Evolutionary conservation across 2,329 filamentous ascomycete genomes (phyloP), one percentile per base, ranked within the genome.

Genomic region (Sclerotinia sclerotiorum): DNA sequence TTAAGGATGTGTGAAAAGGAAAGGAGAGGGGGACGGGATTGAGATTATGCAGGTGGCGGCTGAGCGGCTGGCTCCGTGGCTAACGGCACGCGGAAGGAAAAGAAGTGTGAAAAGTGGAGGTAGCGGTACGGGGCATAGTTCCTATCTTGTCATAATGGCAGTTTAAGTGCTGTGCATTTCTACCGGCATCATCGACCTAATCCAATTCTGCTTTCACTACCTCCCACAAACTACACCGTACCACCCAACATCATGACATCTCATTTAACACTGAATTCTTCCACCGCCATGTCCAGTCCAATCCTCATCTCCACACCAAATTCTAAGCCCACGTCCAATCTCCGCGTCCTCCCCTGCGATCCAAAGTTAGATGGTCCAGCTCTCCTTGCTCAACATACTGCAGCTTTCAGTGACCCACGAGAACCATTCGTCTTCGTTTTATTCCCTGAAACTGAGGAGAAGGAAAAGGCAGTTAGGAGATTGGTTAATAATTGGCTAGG

Each of bases 361-460:
- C 35, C 68, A 29, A 29, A 24, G 11, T 21, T 6, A 29, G 70
- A 73, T 57, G 66, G 64, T 35, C 55, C 60, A 8, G 70, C 71
- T 44, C 68, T 73, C 5, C 51, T 73, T 3, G 64, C 66, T n/a
- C 57, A 57, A 29, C 71, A 73, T 15, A 52, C 65, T 15, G 65
- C 68, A 5, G 68, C 71, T 27, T 68, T 67, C 19, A 61, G 65
- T 32, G 19, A 67, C 6, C 65, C 65, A 3, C 24, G 17, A 24
- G 72, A 74, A 62, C 72, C 70, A 32, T 71, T 68, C 27, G 71
- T 71, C 49, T 70, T 71, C 24, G 66, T 70, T 4, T 52, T 71
- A 15, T 72, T 65, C 44, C 72, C 70, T 8, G 29, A 67, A 8
- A 67, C 57, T 0, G 72, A 73, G 46, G 65, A 60, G 17, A 62